These are phyloP conservation scores for Coffea eugenioides DNA, from an alignment of 257 asterid genomes.

Conservation along the genomic window DNA sequence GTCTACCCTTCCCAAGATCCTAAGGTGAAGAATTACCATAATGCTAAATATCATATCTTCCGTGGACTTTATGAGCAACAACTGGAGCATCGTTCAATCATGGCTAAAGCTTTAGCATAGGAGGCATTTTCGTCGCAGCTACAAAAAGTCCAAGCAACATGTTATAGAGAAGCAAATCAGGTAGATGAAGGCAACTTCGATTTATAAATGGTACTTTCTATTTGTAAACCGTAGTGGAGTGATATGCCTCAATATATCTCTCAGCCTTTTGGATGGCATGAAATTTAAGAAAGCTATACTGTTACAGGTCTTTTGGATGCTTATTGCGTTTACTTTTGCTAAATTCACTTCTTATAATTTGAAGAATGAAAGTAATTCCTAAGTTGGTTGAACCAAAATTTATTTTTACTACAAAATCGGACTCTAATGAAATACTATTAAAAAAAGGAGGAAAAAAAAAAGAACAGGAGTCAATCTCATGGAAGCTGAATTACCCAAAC, in stretches of 20 bases:
- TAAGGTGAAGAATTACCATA: slow-evolving; percentile 74
- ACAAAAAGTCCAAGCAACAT: neutral
- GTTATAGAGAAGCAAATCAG: neutral
- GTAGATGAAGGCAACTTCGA: neutral
- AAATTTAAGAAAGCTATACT: neutral
- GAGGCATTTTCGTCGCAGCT: neutral
- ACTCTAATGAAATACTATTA: no score
- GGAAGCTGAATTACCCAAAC: no score
- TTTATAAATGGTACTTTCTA: neutral
- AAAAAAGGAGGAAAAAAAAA: no score
- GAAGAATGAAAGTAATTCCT: no score
- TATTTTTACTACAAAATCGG: no score
- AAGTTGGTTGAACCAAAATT: neutral
- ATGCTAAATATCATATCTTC: slow-evolving; percentile 76
- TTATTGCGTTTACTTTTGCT: no score
- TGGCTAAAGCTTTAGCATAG: slow-evolving; percentile 71
- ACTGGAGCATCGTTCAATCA: slow-evolving; percentile 63
- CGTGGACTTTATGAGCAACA: slow-evolving; percentile 84
- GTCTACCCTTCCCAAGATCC: slow-evolving; percentile 72
- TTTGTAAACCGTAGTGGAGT: neutral
- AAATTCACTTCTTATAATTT: no score
- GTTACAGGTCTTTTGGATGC: neutral
- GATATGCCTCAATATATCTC: neutral
- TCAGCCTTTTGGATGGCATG: neutral
- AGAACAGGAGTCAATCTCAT: no score